Conservation (phyloP, 2,329 filamentous ascomycete genomes). For the Botryotinia globosa region DNA sequence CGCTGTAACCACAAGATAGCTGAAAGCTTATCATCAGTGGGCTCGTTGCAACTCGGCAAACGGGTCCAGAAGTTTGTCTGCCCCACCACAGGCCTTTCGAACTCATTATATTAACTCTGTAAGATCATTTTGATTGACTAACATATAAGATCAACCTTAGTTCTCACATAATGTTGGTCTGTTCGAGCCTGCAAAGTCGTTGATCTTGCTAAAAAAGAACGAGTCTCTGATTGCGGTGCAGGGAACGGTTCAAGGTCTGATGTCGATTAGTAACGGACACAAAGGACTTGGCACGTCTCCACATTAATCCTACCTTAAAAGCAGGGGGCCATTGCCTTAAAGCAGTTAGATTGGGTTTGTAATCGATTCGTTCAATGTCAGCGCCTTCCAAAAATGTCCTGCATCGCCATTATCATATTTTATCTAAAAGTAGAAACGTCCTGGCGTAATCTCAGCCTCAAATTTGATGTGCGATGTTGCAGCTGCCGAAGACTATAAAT, state of each 20-base stretch:
- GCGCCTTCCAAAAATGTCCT: neutral
- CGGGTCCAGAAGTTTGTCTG: neutral
- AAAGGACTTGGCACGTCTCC: neutral
- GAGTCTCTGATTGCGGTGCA: neutral
- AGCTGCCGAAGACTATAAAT: neutral
- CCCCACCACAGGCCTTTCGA: neutral
- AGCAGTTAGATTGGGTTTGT: neutral
- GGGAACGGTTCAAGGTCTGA: neutral
- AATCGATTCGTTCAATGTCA: too few species aligned
- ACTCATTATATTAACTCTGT: neutral
- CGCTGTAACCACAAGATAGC: too few species aligned
- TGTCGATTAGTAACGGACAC: neutral
- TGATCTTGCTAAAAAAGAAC: neutral
- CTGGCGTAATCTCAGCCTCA: neutral
- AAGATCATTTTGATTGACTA: neutral
- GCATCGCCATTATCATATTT: neutral
- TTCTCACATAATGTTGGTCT: neutral
- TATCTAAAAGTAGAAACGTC: too few species aligned
- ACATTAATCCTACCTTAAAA: neutral
- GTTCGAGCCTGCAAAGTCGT: neutral
- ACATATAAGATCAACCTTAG: neutral
- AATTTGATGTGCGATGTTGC: neutral
- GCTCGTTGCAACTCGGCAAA: neutral
- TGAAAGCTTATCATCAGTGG: neutral
- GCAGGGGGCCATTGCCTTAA: constrained; percentile 8